These are phyloP conservation scores for Aeschynomene evenia DNA, from an alignment of 306 rosid genomes.

Conservation along the genomic window DNA sequence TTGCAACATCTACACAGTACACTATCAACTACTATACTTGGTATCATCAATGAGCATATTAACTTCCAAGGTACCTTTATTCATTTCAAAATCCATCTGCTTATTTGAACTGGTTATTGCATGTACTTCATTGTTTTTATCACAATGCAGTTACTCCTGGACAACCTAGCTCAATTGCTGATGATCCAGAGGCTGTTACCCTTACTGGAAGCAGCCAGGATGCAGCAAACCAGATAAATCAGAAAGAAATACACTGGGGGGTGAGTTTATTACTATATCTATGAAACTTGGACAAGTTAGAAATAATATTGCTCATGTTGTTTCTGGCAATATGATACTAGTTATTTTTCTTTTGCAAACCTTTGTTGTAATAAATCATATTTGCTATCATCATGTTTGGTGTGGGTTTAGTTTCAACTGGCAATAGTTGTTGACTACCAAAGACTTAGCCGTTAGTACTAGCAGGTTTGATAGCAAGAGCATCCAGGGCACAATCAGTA, in stretches of 20 bases:
- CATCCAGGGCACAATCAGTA: not conserved
- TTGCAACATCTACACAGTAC: slow-evolving; percentile 83
- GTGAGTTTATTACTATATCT: slow-evolving; percentile 47
- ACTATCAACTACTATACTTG: slow-evolving; percentile 80
- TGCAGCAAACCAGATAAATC: slow-evolving; percentile 75
- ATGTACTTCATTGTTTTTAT: not conserved
- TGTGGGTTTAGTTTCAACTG: slow-evolving; percentile 1
- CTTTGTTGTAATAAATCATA: not conserved
- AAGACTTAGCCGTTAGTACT: not conserved
- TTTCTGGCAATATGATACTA: not conserved
- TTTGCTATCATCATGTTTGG: not conserved
- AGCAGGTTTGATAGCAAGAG: not conserved
- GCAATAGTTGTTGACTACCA: not conserved
- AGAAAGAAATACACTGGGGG: slow-evolving; percentile 96
- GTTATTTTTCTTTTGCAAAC: slow-evolving; percentile 11
- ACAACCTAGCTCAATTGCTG: slow-evolving; percentile 79
- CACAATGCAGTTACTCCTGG: slow-evolving; percentile 72
- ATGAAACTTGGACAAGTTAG: not conserved
- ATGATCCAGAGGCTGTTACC: slow-evolving; percentile 86
- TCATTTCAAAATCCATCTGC: slow-evolving; percentile 22
- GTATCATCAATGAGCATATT: slow-evolving; percentile 86
- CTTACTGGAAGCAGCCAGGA: slow-evolving; percentile 85
- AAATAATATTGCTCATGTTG: slow-evolving; percentile 5
- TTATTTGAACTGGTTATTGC: slow-evolving; percentile 23
- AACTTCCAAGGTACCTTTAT: slow-evolving; percentile 80